phyloP scores from a whole-genome alignment of 371 early-diverging fungal genomes.

The Lichtheimia hyalospora region DNA sequence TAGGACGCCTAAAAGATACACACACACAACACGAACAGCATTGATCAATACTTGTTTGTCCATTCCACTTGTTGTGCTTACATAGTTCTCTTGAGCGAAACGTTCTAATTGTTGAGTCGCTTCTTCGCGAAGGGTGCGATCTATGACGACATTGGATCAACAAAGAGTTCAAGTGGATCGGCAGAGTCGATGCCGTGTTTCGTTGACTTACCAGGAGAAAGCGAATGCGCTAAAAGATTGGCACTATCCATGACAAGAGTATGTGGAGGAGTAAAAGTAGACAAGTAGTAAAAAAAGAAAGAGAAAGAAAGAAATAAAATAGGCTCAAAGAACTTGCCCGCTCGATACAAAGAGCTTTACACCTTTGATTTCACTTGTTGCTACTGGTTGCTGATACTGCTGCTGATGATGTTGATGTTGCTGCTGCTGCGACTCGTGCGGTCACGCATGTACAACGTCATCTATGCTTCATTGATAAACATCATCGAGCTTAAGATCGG shows the following conservation, averaged over 20 bases:
- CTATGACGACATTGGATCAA: background rate
- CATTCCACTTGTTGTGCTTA: slow-evolving; percentile 34
- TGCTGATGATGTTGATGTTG: background rate
- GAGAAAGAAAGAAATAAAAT: background rate
- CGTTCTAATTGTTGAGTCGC: slow-evolving; percentile 75
- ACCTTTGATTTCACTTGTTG: background rate
- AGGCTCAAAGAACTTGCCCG: background rate
- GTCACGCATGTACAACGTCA: too few species aligned
- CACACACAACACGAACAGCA: background rate
- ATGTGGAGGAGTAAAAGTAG: background rate
- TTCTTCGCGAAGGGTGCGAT: slow-evolving; percentile 63
- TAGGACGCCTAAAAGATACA: slow-evolving; percentile 66
- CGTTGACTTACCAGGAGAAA: slow-evolving; percentile 62
- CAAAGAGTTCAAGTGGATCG: background rate
- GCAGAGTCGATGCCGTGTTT: background rate
- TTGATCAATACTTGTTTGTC: background rate
- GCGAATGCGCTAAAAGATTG: slow-evolving; percentile 72
- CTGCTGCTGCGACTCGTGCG: background rate
- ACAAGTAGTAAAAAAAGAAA: background rate
- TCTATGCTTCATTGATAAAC: too few species aligned
- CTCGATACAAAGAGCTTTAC: background rate
- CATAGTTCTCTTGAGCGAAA: slow-evolving; percentile 79
- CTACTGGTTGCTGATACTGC: too few species aligned
- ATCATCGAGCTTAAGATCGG: too few species aligned
- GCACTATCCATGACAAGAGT: slow-evolving; percentile 59